Evolutionary conservation across 1,284 basidiomycete species (phyloP).

Genomic region (Cryptococcus sp.): DNA sequence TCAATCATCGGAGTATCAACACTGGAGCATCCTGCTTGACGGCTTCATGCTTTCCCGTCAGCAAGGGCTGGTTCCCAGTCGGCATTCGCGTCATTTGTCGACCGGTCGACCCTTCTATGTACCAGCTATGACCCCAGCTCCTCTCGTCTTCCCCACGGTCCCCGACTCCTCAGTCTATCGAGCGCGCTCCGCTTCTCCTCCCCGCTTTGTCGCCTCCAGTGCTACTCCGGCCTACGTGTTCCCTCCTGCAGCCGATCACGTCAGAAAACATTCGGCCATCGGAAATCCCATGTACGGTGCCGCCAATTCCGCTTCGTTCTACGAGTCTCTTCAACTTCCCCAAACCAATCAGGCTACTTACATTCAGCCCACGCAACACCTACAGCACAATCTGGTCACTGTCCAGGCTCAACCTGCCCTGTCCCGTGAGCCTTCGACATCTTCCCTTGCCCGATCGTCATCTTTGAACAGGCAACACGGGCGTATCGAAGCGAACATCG

Average conservation of each 20-base stretch:
- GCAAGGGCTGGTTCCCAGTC: constrained; percentile 4
- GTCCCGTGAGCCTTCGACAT: background rate
- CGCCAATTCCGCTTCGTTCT: constrained; percentile 12
- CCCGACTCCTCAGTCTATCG: constrained; percentile 9
- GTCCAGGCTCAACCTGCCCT: constrained; percentile 9
- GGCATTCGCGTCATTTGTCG: constrained; percentile 10
- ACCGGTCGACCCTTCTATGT: background rate
- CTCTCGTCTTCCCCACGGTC: background rate
- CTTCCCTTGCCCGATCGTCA: constrained; percentile 29
- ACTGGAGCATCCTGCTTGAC: constrained; percentile 39
- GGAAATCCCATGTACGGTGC: constrained; percentile 62
- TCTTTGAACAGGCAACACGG: constrained; percentile 45
- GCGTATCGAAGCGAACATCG: constrained; percentile 17
- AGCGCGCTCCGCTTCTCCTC: constrained; percentile 37
- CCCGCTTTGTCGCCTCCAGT: constrained; percentile 3
- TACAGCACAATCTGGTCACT: constrained; percentile 3
- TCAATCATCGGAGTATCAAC: constrained; percentile 27
- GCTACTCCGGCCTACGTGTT: constrained; percentile 8
- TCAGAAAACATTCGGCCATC: constrained; percentile 53
- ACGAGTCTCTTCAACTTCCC: constrained; percentile 29
- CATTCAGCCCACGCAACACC: constrained; percentile 9
- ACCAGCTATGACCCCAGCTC: constrained; percentile 1
- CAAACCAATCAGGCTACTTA: constrained; percentile 23
- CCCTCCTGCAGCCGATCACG: constrained; percentile 13
- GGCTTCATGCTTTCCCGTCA: constrained; percentile 35